A percentile compares a stretch with the other conserved stretches of the same genome.
phyloP scores from a whole-genome alignment of 768 basidiomycete species.

The Amanita inopinata region DNA sequence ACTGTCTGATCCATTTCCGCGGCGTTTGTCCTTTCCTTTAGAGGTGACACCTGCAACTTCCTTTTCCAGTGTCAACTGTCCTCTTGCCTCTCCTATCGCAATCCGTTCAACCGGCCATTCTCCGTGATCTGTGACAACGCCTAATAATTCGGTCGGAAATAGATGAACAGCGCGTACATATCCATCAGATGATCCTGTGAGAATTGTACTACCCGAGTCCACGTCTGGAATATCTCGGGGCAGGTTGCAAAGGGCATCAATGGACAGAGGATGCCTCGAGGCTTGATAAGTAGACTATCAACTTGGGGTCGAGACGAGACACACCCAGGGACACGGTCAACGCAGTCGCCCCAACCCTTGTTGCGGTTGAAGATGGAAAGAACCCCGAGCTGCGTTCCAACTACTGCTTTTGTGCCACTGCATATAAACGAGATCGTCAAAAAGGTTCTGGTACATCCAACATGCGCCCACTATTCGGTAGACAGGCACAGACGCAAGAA shows the following conservation, averaged over 20 bases:
- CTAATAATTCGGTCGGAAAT: constrained; percentile 82
- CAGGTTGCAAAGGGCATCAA: constrained; percentile 77
- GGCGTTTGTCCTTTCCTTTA: constrained; percentile 7
- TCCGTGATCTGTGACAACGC: constrained; percentile 86
- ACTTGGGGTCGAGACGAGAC: constrained; percentile 15
- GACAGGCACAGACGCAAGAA: no score
- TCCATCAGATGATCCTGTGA: constrained; percentile 91
- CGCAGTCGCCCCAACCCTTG: constrained; percentile 87
- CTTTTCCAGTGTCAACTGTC: constrained; percentile 23
- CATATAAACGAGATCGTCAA: constrained; percentile 4
- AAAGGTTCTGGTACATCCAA: no score
- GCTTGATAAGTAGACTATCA: constrained; percentile 1
- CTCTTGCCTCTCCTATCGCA: constrained; percentile 39
- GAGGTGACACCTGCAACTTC: constrained; percentile 11
- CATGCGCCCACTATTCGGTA: no score
- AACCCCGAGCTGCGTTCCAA: constrained; percentile 86
- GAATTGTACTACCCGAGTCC: constrained; percentile 57
- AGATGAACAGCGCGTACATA: constrained; percentile 80
- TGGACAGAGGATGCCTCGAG: constrained; percentile 76
- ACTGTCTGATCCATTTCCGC: constrained; percentile 11
- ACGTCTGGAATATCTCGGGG: constrained; percentile 52
- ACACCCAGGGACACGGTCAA: constrained; percentile 82
- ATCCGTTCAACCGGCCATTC: constrained; percentile 90
- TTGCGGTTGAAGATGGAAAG: constrained; percentile 83
- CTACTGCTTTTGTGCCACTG: constrained; percentile 72